Conservation (phyloP, 202 grass and related monocot species). For the Alloteropsis angusta region DNA sequence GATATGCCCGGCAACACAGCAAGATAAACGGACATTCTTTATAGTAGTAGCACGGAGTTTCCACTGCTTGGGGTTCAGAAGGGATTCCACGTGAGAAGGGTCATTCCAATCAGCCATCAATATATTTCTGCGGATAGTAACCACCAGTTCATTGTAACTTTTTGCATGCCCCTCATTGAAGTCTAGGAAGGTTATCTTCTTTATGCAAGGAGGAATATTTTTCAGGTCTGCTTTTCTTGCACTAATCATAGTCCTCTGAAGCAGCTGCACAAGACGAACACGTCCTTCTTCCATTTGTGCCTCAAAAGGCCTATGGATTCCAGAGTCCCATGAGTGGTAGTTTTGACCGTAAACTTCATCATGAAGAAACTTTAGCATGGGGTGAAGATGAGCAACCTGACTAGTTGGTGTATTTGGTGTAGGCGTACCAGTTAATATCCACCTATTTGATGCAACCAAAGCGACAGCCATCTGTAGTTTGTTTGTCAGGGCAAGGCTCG, state of each 20-base stretch:
- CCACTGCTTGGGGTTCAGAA: constrained; percentile 94
- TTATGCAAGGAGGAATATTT: constrained; percentile 90
- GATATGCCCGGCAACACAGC: constrained; percentile 92
- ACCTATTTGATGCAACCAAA: constrained; percentile 82
- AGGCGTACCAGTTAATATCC: constrained; percentile 98
- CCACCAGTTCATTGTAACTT: constrained; percentile 89
- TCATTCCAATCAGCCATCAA: constrained; percentile 99
- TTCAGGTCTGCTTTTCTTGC: constrained; percentile 83
- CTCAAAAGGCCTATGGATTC: constrained; percentile 82
- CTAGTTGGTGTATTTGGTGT: constrained; percentile 92
- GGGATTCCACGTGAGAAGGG: constrained; percentile 93
- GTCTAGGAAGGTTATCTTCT: constrained; percentile 61
- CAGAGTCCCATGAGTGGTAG: constrained; percentile 75
- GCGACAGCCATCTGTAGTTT: constrained; percentile 94
- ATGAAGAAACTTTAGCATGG: constrained; percentile 97
- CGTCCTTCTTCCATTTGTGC: constrained; percentile 67
- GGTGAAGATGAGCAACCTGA: constrained; percentile 88
- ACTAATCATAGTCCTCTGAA: constrained; percentile 92
- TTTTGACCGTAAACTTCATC: constrained; percentile 81
- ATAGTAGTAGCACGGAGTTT: constrained; percentile 82
- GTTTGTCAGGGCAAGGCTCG: constrained; percentile 80
- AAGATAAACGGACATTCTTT: constrained; percentile 87
- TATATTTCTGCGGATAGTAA: constrained; percentile 88
- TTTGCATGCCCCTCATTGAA: constrained; percentile 81
- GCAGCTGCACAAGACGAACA: constrained; percentile 57